Evolutionary conservation across 2,329 filamentous ascomycete species (phyloP), one percentile per base, ranked within the genome.

Genomic region (Chrysosporium queenslandicum): DNA sequence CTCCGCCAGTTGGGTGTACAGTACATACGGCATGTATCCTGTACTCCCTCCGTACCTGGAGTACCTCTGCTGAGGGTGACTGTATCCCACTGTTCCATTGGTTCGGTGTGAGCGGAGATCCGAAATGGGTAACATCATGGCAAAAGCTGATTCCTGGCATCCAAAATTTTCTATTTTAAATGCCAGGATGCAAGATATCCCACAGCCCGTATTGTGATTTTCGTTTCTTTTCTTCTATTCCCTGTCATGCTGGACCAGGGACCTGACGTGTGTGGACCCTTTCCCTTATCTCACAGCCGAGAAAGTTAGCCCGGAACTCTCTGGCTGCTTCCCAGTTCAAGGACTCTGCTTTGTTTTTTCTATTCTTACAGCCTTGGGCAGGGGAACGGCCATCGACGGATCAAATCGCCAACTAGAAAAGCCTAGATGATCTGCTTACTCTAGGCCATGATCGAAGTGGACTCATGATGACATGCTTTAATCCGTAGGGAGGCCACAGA

Each of bases 101-200:
- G 49, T 32, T 30, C 49, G 49, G 49, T 40, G 39, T 27, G 40
- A 27, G 49, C 49, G 40, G 45, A 21, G 21, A 16, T 21, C 40
- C 29, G 41, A n/a, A 51, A 51, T 45, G 40, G n/a, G 49, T 51
- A 45, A 21, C 49, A 51, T 50, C 27, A 39, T 37, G 40, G n/a
- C 36, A n/a, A 23, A n/a, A 37, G 39, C 40, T 36, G 27, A 39
- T 18, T 50, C 48, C 49, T 21, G 21, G 49, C 45, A 45, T 40
- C 27, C 29, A 36, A 8, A 32, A 34, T 18, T 36, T 49, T 29
- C 40, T 45, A 51, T 51, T 51, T 51, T 51, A 51, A n/a, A 51
- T 51, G 12, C 40, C 30, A 45, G 49, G 49, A 51, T 51, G 47
- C 29, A 51, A 40, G 40, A 51, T 51, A 20, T 51, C 29, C 49